These are phyloP conservation scores for Syzygium oleosum DNA, from an alignment of 345 rosid genomes.

Conservation along the genomic window DNA sequence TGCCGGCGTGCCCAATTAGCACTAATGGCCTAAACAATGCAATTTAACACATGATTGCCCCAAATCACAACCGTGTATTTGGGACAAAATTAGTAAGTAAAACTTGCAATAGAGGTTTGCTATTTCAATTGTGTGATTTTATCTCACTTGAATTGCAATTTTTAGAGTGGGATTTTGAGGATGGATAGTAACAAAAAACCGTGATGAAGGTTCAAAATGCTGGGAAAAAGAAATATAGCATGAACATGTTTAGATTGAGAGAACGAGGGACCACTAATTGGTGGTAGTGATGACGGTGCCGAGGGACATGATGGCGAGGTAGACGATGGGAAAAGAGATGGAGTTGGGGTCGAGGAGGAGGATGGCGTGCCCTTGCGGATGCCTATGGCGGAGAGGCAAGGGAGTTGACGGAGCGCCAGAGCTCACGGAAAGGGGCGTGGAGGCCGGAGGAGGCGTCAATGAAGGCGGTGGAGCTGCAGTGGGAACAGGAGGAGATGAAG, in stretches of 20 bases:
- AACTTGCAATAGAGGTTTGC: not conserved
- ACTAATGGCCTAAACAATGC: not conserved
- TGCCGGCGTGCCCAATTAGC: not conserved
- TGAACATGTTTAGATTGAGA: not conserved
- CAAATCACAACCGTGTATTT: not conserved
- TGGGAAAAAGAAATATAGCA: not conserved
- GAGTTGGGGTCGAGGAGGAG: constrained; percentile 86
- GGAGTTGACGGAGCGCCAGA: constrained; percentile 66
- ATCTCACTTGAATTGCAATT: not conserved
- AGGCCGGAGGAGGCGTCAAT: constrained; percentile 68
- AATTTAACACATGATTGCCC: not conserved
- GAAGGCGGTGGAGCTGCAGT: constrained; percentile 66
- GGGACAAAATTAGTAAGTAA: not conserved
- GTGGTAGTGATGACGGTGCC: constrained; percentile 81
- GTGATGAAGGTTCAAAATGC: not conserved
- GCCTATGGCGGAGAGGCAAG: constrained; percentile 53
- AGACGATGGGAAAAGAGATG: constrained; percentile 70
- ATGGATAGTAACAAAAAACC: not conserved
- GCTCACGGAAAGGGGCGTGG: constrained; percentile 47
- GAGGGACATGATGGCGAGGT: constrained; percentile 80
- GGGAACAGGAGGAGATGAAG: constrained; percentile 72
- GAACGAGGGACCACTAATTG: constrained; percentile 6
- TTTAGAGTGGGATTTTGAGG: not conserved
- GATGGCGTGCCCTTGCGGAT: constrained; percentile 69
- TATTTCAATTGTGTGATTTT: not conserved